Base-by-base conservation (phyloP, 768 basidiomycete genomes). In the Suillus subluteus region DNA sequence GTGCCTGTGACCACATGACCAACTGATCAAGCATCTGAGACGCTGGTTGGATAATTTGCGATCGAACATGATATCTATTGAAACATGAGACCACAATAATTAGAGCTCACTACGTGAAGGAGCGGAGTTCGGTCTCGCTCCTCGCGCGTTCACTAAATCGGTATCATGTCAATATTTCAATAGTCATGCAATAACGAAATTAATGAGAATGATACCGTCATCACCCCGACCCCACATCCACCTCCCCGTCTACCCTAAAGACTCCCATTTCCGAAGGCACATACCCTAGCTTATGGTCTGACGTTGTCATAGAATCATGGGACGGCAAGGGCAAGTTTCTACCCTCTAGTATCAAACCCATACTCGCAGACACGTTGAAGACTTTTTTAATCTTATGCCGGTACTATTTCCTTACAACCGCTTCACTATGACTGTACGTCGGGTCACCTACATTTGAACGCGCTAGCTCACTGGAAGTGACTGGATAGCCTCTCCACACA, bases 381-480 rank as follows among this genome's bases (percentile, higher is more conserved):
- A 92, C 71, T 97, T 97, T 76, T 98, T 97, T 80, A 90, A 88
- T 71, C 82, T 91, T 23, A 91, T 98, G 88, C 94, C 96, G 0
- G 83, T 79, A 30, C 76, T 97, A 44, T 95, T 99, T 72, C 95
- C 95, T 0, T 99, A 98, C 74, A 99, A 99, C 80, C 89, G 91
- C 69, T 99, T 93, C 75, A 97, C 94, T 0, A 95, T 98, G 90
- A 91, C 86, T 62, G 91, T 92, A 64, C 62, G 90, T 83, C 15
- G 15, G 4, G 1, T 30, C 26, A 52, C 50, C 7, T 26, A 52
- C 15, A 15, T 26, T 30, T 52, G 50, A 26, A 15, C 15, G 50
- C 26, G 15, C 50, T 52, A 13, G 15, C 50, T 52, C 15, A 52
- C 26, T 30, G 23, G 0, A 52, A n/a, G n/a, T n/a, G n/a, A n/a